Evolutionary conservation across 1,284 basidiomycete species (phyloP).

Genomic region (Pisolithus thermaeus): DNA sequence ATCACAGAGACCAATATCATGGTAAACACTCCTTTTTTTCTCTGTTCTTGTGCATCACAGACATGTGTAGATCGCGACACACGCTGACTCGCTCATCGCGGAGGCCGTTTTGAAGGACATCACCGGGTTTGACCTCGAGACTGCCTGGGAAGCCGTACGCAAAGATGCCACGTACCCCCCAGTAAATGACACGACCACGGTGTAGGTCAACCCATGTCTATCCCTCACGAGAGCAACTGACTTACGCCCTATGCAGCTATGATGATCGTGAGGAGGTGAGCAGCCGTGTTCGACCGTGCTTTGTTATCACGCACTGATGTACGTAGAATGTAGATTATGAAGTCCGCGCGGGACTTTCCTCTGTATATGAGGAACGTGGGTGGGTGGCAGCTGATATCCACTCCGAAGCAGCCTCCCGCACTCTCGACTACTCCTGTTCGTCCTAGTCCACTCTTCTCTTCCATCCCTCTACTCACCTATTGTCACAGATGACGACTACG

Average conservation of each 20-base stretch:
- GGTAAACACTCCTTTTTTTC: slow-evolving; percentile 28
- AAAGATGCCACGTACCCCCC: slow-evolving; percentile 74
- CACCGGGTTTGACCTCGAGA: slow-evolving; percentile 54
- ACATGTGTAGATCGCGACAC: slow-evolving; percentile 58
- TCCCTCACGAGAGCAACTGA: background rate
- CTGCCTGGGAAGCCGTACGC: slow-evolving; percentile 71
- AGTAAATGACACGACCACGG: slow-evolving; percentile 50
- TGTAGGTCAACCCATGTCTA: slow-evolving; percentile 31
- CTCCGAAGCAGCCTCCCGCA: slow-evolving; percentile 73
- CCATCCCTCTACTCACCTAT: background rate
- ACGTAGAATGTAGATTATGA: slow-evolving; percentile 69
- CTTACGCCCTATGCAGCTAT: slow-evolving; percentile 42
- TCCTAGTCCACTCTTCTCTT: background rate
- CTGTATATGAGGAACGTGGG: slow-evolving; percentile 60
- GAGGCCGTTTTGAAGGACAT: slow-evolving; percentile 70
- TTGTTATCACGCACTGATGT: slow-evolving; percentile 1
- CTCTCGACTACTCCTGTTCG: slow-evolving; percentile 75
- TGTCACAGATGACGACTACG: slow-evolving; percentile 71
- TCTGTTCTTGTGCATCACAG: background rate
- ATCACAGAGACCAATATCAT: slow-evolving; percentile 65
- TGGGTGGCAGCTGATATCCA: slow-evolving; percentile 80
- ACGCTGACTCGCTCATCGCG: slow-evolving; percentile 76
- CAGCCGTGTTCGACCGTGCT: background rate
- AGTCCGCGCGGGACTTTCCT: slow-evolving; percentile 72
- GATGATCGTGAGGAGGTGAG: slow-evolving; percentile 68